These are phyloP conservation scores for Dactylonectria macrodidyma DNA, from an alignment of 2,329 filamentous ascomycete genomes.

Conservation along the genomic window DNA sequence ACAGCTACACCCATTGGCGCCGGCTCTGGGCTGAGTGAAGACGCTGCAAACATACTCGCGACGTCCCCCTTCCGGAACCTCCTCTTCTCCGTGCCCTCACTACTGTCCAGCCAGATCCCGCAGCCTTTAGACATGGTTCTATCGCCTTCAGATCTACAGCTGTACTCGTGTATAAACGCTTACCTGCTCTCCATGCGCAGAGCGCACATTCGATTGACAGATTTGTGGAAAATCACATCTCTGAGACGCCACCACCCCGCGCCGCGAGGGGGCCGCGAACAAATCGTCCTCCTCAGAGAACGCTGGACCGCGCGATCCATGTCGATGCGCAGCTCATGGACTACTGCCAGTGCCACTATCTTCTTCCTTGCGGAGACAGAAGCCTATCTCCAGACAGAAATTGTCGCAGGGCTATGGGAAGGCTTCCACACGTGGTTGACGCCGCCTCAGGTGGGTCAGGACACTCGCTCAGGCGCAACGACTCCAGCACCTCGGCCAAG, in stretches of 20 bases:
- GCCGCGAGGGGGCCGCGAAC: slow-evolving; percentile 73
- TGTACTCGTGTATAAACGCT: slow-evolving; percentile 88
- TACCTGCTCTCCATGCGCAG: slow-evolving; percentile 90
- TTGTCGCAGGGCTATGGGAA: slow-evolving; percentile 85
- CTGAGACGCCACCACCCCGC: slow-evolving; percentile 84
- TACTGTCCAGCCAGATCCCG: slow-evolving; percentile 79
- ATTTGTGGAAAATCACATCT: slow-evolving; percentile 88
- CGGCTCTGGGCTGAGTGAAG: slow-evolving; percentile 53
- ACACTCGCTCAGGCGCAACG: slow-evolving; percentile 41
- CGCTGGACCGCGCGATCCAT: slow-evolving; percentile 75
- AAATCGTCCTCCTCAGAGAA: slow-evolving; percentile 73
- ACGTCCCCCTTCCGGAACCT: slow-evolving; percentile 81
- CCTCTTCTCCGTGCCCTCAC: slow-evolving; percentile 81
- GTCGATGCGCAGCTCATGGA: slow-evolving; percentile 88
- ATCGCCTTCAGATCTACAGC: slow-evolving; percentile 79
- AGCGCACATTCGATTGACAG: slow-evolving; percentile 86
- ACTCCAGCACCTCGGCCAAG: slow-evolving; percentile 38
- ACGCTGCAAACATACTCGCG: slow-evolving; percentile 55
- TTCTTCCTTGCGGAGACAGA: slow-evolving; percentile 93
- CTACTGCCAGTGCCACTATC: slow-evolving; percentile 86
- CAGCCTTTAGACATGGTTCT: slow-evolving; percentile 92
- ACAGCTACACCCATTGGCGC: slow-evolving; percentile 56
- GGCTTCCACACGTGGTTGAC: slow-evolving; percentile 84
- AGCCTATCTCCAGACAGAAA: slow-evolving; percentile 90
- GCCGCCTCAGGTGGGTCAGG: slow-evolving; percentile 54